phyloP scores from a whole-genome alignment of 2,329 filamentous ascomycete genomes.

The Colletotrichum kahawae region DNA sequence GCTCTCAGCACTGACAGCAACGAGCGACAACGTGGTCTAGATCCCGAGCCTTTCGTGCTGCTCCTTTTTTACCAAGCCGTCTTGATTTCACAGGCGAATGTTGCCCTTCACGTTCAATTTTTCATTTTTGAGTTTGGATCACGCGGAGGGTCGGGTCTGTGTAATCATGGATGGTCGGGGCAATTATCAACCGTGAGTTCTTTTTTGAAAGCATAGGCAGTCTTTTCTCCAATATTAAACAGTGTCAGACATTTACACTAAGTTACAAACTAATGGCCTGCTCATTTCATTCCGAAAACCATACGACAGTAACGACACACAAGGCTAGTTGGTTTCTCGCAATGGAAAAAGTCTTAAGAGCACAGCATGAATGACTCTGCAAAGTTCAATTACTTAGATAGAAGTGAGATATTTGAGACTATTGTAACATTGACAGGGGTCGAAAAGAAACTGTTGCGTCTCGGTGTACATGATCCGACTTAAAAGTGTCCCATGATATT shows the following conservation, averaged over 20 bases:
- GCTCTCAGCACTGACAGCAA: neutral
- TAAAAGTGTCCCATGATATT: slow-evolving; percentile 29
- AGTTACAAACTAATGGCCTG: neutral
- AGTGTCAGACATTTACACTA: neutral
- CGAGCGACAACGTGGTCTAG: neutral
- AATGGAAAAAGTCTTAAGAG: neutral
- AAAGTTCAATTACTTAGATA: neutral
- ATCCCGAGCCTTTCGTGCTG: neutral
- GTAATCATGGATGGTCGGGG: neutral
- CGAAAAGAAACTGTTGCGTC: neutral
- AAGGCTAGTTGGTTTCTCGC: neutral
- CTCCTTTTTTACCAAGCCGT: neutral
- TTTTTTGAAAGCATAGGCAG: neutral
- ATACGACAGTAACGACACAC: neutral
- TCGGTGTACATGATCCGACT: neutral
- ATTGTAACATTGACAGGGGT: neutral
- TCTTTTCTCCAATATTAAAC: neutral
- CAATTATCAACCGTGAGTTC: neutral
- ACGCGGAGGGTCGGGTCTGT: neutral
- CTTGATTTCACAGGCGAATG: neutral
- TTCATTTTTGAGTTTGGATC: neutral
- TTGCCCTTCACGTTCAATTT: neutral
- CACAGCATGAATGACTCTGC: neutral
- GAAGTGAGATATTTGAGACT: neutral
- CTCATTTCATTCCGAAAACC: neutral